Evolutionary conservation across 805 yeast species (phyloP).

Genomic region (Zygotorulaspora sp.): DNA sequence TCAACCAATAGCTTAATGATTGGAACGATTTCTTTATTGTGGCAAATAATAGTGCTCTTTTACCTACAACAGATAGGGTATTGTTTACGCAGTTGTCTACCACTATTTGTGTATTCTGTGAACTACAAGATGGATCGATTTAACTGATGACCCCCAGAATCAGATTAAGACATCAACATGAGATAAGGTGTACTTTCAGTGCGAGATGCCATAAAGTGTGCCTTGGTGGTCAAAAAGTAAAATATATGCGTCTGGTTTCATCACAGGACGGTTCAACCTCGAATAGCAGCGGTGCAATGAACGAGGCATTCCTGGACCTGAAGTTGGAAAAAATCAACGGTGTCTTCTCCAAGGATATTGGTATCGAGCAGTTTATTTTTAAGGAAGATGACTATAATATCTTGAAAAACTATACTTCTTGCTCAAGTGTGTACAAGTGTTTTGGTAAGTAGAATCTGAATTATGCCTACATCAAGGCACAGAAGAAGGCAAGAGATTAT

Average conservation of each 20-base stretch:
- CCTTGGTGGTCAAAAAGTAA: slow-evolving; percentile 1
- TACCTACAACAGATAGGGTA: not conserved
- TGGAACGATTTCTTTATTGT: not conserved
- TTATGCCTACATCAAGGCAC: slow-evolving; percentile 1
- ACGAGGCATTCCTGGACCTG: not conserved
- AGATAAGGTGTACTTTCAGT: not conserved
- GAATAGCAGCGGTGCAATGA: not conserved
- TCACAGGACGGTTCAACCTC: slow-evolving; percentile 1
- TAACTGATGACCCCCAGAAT: not conserved
- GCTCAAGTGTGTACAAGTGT: not conserved
- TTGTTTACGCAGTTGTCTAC: slow-evolving; percentile 33
- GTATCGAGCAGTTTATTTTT: not conserved
- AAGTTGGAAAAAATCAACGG: not conserved
- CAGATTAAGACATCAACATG: not conserved
- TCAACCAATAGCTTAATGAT: not conserved
- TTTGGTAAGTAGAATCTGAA: not conserved
- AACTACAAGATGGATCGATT: not conserved
- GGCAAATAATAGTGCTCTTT: not conserved
- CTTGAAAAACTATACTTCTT: not conserved
- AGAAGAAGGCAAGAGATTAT: not conserved
- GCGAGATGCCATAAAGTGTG: slow-evolving; percentile 1
- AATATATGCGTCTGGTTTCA: not conserved
- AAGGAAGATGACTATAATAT: not conserved
- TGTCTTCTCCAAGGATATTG: not conserved
- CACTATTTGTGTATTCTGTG: not conserved